Evolutionary conservation across 176 grass and related monocot species (phyloP), one percentile per base, ranked within the genome.

Genomic region (Oryza meridionalis): DNA sequence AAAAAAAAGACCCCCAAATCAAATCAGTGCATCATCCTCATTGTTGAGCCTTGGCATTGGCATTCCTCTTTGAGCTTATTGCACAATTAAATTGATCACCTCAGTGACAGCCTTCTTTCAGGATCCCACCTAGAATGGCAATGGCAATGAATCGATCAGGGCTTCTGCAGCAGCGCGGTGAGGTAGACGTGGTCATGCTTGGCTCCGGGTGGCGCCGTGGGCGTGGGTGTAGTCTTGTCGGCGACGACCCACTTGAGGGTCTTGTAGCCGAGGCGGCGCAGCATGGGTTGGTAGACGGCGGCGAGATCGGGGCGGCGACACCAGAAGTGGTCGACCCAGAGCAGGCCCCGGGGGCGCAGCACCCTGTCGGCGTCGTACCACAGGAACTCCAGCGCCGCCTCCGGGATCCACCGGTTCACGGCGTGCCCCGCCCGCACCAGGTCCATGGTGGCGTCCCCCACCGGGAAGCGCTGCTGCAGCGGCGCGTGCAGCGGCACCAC

Each of bases 331-430:
- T 97, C 95, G 63, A 97, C 74, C 95, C 95, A 97, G 29, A 97
- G 83, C 37, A 97, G 84, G 11, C 92, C 95, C 6, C 95, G 92
- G 0, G 92, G 88, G 10, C 92, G 90, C 68, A 97, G 85, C 88
- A 84, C 95, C 5, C 95, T 44, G 84, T 94, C 95, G 27, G 91
- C 87, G 67, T 97, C 95, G 87, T 97, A 97, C 84, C 94, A 85
- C 76, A 97, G 77, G 88, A 97, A 94, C 86, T 94, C 95, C 19
- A 97, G 84, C 13, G 79, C 88, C 69, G 78, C 78, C 80, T 83
- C 84, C 29, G 95, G 95, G 77, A 97, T 94, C 95, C 95, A 97
- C 37, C 95, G 86, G 95, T 97, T 97, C 22, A 97, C 92, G 16
- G 95, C 95, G 79, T 94, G 95, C 2, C 95, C 95, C 67, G 90